phyloP scores from a whole-genome alignment of 1,139 yeast genomes.

The Kluyveromyces marxianus region DNA sequence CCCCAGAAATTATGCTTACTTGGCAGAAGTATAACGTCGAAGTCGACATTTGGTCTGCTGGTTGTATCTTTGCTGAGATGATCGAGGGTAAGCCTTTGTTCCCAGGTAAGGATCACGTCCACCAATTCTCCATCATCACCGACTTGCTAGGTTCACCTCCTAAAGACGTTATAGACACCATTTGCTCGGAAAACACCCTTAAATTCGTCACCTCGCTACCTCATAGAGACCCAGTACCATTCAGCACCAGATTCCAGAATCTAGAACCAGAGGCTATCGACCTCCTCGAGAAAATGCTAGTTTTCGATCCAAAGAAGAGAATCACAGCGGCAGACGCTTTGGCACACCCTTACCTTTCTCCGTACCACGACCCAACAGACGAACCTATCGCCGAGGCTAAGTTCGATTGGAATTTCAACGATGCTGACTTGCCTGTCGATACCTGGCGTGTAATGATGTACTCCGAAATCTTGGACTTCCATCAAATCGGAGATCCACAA shows the following conservation, averaged over 20 bases:
- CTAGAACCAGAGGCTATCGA: conserved; percentile 93
- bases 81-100: conserved; percentile 97
- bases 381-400: conserved; percentile 91
- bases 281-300: conserved; percentile 78
- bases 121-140: conserved; percentile 93
- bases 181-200: conserved; percentile 90
- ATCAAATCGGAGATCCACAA: conserved; percentile 37
- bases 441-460: conserved; percentile 99
- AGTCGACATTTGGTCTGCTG: conserved; percentile 99
- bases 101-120: conserved; percentile 98
- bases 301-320: conserved; percentile 90
- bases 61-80: conserved; percentile 97
- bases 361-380: conserved; percentile 97
- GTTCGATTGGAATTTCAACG: conserved; percentile 97
- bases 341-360: conserved; percentile 86
- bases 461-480: conserved; percentile 92
- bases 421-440: conserved; percentile 94
- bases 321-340: conserved; percentile 88
- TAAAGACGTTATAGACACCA: conserved; percentile 88
- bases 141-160: conserved; percentile 97
- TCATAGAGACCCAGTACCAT: conserved; percentile 83
- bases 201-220: conserved; percentile 93
- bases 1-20: conserved; percentile 97
- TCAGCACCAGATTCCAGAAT: conserved; percentile 72
- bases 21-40: conserved; percentile 99